A percentile compares a stretch with the other conserved stretches of the same genome.
phyloP scores from a whole-genome alignment of 179 eudicot species.

The Heliamphora ciliata region DNA sequence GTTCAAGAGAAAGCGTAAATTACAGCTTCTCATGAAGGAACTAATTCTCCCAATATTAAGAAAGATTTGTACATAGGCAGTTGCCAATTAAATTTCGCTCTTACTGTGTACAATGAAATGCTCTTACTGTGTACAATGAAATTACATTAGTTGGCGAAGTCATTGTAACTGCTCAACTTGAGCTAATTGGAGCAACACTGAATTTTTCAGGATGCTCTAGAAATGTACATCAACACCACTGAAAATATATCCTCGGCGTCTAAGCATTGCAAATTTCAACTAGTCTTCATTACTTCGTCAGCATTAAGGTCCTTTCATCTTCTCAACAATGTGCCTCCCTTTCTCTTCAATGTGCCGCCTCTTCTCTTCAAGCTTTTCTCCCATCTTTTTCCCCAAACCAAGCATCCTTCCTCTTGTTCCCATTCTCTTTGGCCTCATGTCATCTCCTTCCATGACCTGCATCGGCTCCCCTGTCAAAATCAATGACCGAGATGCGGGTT shows the following conservation, averaged over 20 bases:
- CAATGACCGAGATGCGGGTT: conserved; percentile 31
- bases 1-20: too few relatives aligned
- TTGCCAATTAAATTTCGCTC: too few relatives aligned
- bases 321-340: conserved; percentile 66
- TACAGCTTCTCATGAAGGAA: too few relatives aligned
- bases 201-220: background rate
- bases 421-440: conserved; percentile 38
- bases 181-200: background rate
- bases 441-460: conserved; percentile 42
- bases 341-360: conserved; percentile 68
- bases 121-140: too few relatives aligned
- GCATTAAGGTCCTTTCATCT: conserved; percentile 48
- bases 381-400: conserved; percentile 76
- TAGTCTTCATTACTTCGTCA: background rate
- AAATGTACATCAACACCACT: background rate
- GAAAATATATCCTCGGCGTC: background rate
- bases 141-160: background rate
- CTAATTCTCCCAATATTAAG: too few relatives aligned
- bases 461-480: conserved; percentile 33
- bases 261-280: background rate
- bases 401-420: conserved; percentile 72
- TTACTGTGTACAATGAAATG: too few relatives aligned
- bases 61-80: too few relatives aligned
- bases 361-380: conserved; percentile 79
- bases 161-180: background rate